Conservation (phyloP, 352 stramenopile genomes). For the Globisporangium parvum region DNA sequence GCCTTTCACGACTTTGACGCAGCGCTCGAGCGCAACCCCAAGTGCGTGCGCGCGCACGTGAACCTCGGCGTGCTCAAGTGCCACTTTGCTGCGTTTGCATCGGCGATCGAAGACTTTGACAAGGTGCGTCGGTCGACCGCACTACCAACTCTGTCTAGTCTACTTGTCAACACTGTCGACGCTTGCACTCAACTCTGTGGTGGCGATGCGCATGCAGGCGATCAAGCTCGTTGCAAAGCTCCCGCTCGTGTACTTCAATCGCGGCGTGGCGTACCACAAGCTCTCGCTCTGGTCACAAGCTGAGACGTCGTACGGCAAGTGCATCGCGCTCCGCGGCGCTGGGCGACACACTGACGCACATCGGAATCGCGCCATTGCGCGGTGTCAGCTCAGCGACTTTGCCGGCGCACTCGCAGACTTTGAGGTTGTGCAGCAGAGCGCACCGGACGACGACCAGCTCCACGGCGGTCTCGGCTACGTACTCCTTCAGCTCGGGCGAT, state of each 20-base stretch:
- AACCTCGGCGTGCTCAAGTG: constrained; percentile 75
- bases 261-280: constrained; percentile 64
- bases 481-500: constrained; percentile 60
- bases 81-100: constrained; percentile 53
- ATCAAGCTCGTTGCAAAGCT: constrained; percentile 36
- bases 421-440: constrained; percentile 53
- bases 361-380: constrained; percentile 57
- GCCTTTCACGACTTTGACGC: constrained; percentile 57
- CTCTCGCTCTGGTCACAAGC: constrained; percentile 60
- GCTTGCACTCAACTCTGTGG: not conserved
- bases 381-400: constrained; percentile 49
- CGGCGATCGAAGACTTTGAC: constrained; percentile 68
- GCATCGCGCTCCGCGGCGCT: constrained; percentile 34
- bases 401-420: constrained; percentile 58
- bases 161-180: not conserved
- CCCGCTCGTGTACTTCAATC: constrained; percentile 51
- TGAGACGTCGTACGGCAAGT: constrained; percentile 50
- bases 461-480: constrained; percentile 61
- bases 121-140: constrained; percentile 5
- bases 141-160: not conserved
- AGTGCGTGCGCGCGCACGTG: constrained; percentile 44
- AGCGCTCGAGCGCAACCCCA: constrained; percentile 44
- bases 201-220: constrained; percentile 9
- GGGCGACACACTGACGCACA: constrained; percentile 45
- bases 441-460: constrained; percentile 65